Base-by-base conservation (phyloP, 495 filamentous ascomycete genomes). In the Rusavskia elegans region DNA sequence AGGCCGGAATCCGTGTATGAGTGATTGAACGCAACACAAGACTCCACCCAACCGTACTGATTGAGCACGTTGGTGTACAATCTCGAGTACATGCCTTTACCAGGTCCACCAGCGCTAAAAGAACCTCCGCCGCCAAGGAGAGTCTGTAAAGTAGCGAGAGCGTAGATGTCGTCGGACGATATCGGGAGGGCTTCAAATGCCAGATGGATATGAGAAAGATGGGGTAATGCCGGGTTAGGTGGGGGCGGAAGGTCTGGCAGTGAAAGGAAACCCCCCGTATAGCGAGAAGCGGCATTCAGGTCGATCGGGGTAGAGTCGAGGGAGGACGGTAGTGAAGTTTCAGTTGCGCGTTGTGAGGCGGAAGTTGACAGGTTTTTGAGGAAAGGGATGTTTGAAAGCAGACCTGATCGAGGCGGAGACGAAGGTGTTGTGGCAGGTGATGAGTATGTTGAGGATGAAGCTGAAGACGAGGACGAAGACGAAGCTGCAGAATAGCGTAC, bases 41-140 rank as follows among this genome's bases (percentile, higher is more conserved):
- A 87, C 66, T 98, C 92, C 11, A 98, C 85, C 89, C 89, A 97
- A 48, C 83, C 87, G 69, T 95, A 78, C 66, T 96, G 92, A 71
- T 98, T 98, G 45, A 98, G 79, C 10, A 96, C 89, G 66, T 96
- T 93, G 53, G 88, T 97, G 72, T 95, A 98, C 29, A 97, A 78
- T 6, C 93, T 84, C 17, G 85, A 90, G 71, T 95, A 97, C 92
- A 98, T 97, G 54, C 92, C 92, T 71, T 99, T 99, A 45, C 92
- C 92, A 19, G 92, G 92, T 2, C 92, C 92, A 57, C 92, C 92
- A 39, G 92, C 92, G n/a, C 83, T 89, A 71, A 99, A 99, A 51
- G 88, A 95, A 16, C 93, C 93, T 50, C 92, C 92, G 7, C 92
- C 92, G 41, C 92, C 92, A 23, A 99, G 84, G 32, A 99, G 83